Evolutionary conservation across 2,329 filamentous ascomycete genomes (phyloP).

Genomic region (Sordariomycetes sp.): DNA sequence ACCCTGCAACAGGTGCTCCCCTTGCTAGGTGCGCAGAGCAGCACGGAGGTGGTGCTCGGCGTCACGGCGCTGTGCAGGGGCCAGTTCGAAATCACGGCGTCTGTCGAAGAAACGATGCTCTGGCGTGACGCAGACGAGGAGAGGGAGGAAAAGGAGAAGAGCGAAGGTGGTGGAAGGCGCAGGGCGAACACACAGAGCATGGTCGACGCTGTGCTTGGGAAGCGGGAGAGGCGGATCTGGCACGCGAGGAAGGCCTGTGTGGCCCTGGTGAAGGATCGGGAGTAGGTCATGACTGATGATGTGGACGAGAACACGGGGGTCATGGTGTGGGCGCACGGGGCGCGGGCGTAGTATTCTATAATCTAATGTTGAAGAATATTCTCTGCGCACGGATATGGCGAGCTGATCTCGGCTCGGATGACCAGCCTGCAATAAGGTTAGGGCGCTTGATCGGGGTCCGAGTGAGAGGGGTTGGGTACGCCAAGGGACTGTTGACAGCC

Average conservation of each 20-base stretch:
- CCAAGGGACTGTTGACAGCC: too few relatives aligned
- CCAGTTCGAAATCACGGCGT: slow-evolving; percentile 71
- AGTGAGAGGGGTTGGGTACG: too few relatives aligned
- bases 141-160: slow-evolving; percentile 13
- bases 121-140: slow-evolving; percentile 23
- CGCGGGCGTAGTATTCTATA: neutral
- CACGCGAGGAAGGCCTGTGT: slow-evolving; percentile 48
- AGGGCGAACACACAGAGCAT: slow-evolving; percentile 45
- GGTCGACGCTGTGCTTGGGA: slow-evolving; percentile 47
- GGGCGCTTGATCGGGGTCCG: too few relatives aligned
- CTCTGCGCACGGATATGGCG: too few relatives aligned
- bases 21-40: slow-evolving; percentile 45
- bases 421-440: too few relatives aligned
- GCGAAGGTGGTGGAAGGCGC: slow-evolving; percentile 17
- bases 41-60: slow-evolving; percentile 53
- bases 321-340: neutral
- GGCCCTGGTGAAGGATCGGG: slow-evolving; percentile 29
- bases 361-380: neutral
- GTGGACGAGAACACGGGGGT: neutral
- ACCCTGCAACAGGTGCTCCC: slow-evolving; percentile 67
- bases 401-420: too few relatives aligned
- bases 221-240: slow-evolving; percentile 53
- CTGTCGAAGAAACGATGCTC: slow-evolving; percentile 67
- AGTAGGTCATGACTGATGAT: neutral
- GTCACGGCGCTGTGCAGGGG: slow-evolving; percentile 69